phyloP scores from a whole-genome alignment of 1,284 basidiomycete species.

The Earliella scabrosa region DNA sequence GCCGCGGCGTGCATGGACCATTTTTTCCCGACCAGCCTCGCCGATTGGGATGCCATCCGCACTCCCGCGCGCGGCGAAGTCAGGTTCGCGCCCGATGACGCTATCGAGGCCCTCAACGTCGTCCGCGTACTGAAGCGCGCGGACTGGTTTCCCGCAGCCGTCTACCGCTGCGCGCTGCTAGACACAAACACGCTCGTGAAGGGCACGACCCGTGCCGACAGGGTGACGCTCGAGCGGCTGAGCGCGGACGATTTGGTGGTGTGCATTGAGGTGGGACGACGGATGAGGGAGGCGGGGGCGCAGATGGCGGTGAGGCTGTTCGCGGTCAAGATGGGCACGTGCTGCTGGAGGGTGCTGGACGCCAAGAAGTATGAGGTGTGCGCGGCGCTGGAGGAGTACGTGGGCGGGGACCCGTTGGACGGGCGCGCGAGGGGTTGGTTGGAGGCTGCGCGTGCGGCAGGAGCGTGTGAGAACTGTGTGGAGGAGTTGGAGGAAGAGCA shows the following conservation, averaged over 20 bases:
- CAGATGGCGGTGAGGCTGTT: too few species aligned
- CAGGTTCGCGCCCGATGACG: neutral
- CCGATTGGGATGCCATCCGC: neutral
- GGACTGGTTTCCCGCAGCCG: neutral
- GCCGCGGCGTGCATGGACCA: neutral
- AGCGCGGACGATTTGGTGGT: neutral
- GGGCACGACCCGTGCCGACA: neutral
- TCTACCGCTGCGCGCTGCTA: neutral
- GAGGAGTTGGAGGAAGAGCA: too few species aligned
- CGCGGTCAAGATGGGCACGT: too few species aligned
- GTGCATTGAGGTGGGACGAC: too few species aligned
- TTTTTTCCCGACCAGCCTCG: neutral
- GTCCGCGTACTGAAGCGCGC: neutral
- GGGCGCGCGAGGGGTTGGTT: too few species aligned
- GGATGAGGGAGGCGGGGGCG: too few species aligned
- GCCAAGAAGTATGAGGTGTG: too few species aligned
- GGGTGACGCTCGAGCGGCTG: neutral
- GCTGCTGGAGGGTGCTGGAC: too few species aligned
- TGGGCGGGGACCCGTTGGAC: too few species aligned
- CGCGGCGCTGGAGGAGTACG: too few species aligned
- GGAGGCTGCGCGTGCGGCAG: too few species aligned
- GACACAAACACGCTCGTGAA: neutral
- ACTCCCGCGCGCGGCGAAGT: neutral
- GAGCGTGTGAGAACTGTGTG: too few species aligned
- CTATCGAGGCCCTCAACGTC: slow-evolving; percentile 1